phyloP scores from a whole-genome alignment of 371 early-diverging fungal species.

The Apophysomyces variabilis region DNA sequence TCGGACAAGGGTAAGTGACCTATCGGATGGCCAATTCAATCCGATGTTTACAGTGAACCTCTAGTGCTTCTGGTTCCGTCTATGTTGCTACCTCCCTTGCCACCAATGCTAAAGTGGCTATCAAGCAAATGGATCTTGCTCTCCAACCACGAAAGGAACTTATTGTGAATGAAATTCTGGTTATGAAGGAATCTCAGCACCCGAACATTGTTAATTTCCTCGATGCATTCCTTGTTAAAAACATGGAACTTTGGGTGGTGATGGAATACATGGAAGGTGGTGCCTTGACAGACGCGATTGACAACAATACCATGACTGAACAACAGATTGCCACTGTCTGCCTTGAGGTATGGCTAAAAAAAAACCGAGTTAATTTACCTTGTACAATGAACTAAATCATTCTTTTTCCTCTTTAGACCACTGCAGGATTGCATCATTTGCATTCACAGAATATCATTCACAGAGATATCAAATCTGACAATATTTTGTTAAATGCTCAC shows the following conservation, averaged over 20 bases:
- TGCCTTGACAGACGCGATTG: constrained; percentile 95
- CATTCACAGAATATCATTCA: constrained; percentile 94
- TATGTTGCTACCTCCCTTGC: constrained; percentile 80
- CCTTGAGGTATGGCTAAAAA: constrained; percentile 64
- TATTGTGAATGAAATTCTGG: constrained; percentile 94
- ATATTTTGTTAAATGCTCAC: constrained; percentile 82
- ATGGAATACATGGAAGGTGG: constrained; percentile 99
- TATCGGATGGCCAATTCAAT: neutral
- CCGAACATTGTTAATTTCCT: constrained; percentile 95
- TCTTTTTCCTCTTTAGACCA: constrained; percentile 47
- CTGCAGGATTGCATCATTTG: constrained; percentile 90
- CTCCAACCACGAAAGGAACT: constrained; percentile 93
- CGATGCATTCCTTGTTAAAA: constrained; percentile 85
- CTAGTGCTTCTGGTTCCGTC: constrained; percentile 95
- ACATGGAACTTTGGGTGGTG: constrained; percentile 93
- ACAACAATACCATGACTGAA: constrained; percentile 90
- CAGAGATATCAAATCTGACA: constrained; percentile 97
- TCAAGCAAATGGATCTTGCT: constrained; percentile 96
- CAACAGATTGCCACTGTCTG: constrained; percentile 92
- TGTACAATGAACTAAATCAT: too few relatives aligned
- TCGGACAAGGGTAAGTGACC: constrained; percentile 91
- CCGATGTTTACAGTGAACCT: neutral
- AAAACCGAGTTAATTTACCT: neutral
- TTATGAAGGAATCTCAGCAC: constrained; percentile 95
- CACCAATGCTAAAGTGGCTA: constrained; percentile 82